Base-by-base conservation (phyloP, 1,284 basidiomycete genomes). In the Ustilago curta region DNA sequence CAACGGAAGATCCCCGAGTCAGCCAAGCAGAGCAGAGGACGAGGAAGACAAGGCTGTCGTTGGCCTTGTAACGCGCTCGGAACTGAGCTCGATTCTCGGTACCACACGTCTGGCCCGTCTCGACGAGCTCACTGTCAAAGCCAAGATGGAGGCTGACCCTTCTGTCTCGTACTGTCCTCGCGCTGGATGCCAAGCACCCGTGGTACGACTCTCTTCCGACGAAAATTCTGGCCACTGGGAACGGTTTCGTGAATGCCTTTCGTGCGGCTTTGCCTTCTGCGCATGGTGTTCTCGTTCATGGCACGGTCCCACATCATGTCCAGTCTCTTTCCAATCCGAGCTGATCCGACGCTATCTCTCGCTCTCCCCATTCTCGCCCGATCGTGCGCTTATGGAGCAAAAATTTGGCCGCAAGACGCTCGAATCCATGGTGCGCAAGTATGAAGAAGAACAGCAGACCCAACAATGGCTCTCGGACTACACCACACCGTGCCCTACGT, bases 221-320 rank as follows among this genome's bases (percentile, higher is more conserved):
- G 72, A 71, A 21, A 64, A 64, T 25, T 73, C 70, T 0, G 76
- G 76, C 8, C 64, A 71, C 42, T 70, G 72, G 65, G 76, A 78
- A 40, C 61, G 72, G 8, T 70, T 78, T 40, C 72, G 76, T 5
- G 65, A 75, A 45, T 78, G 76, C 32, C 62, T 60, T 9, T 57
- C 53, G 18, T 78, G 76, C 53, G 69, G 72, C 8, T 68, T 72
- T 21, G 62, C 66, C 14, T 78, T 78, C 39, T 78, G 76, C 35
- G 65, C 72, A 0, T 78, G 71, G 72, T 78, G 76, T 45, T 66
- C 59, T 8, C 72, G 70, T 11, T 66, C 69, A 6, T 78, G 76
- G 76, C 72, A 74, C 43, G 76, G 69, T 4, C 54, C 64, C 18
- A 66, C 61, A 18, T 57, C 64, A 0, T 75, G 71, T 21, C 58